phyloP scores from a whole-genome alignment of 1,284 basidiomycete genomes.

The Apiotrichum gamsii region DNA sequence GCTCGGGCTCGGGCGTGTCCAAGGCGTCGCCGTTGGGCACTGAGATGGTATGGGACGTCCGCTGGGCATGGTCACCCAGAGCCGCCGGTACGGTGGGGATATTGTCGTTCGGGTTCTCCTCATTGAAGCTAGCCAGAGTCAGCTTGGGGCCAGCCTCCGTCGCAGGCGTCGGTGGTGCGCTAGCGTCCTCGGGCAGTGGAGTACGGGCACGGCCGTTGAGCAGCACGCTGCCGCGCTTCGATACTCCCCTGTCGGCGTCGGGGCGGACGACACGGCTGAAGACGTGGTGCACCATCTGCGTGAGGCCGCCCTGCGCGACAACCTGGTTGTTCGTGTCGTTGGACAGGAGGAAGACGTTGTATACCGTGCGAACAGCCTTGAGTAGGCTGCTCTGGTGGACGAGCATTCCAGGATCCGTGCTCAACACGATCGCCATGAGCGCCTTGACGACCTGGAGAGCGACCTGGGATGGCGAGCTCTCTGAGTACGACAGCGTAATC shows the following conservation, averaged over 20 bases:
- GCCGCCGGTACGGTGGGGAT: slow-evolving; percentile 36
- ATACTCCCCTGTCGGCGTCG: slow-evolving; percentile 16
- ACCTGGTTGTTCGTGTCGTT: slow-evolving; percentile 86
- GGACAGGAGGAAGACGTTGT: slow-evolving; percentile 90
- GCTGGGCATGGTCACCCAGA: slow-evolving; percentile 13
- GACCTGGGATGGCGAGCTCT: slow-evolving; percentile 77
- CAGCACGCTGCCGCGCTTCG: slow-evolving; percentile 1
- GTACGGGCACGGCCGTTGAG: background rate
- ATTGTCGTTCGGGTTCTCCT: slow-evolving; percentile 46
- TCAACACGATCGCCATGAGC: slow-evolving; percentile 77
- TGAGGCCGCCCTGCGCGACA: slow-evolving; percentile 90
- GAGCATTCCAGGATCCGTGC: slow-evolving; percentile 61
- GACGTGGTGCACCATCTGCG: slow-evolving; percentile 94
- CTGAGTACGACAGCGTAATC: slow-evolving; percentile 84
- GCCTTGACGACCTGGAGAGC: slow-evolving; percentile 94
- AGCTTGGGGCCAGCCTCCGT: slow-evolving; percentile 2
- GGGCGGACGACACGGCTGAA: slow-evolving; percentile 60
- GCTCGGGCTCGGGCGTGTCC: slow-evolving; percentile 23
- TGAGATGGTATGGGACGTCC: slow-evolving; percentile 32
- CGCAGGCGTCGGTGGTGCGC: background rate
- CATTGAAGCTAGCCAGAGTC: slow-evolving; percentile 31
- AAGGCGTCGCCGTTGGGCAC: slow-evolving; percentile 41
- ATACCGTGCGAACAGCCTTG: slow-evolving; percentile 91
- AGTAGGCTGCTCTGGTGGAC: slow-evolving; percentile 90
- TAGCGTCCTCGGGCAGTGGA: background rate